Evolutionary conservation across 2,329 filamentous ascomycete genomes (phyloP).

Genomic region (Didymosphaeria variabile): DNA sequence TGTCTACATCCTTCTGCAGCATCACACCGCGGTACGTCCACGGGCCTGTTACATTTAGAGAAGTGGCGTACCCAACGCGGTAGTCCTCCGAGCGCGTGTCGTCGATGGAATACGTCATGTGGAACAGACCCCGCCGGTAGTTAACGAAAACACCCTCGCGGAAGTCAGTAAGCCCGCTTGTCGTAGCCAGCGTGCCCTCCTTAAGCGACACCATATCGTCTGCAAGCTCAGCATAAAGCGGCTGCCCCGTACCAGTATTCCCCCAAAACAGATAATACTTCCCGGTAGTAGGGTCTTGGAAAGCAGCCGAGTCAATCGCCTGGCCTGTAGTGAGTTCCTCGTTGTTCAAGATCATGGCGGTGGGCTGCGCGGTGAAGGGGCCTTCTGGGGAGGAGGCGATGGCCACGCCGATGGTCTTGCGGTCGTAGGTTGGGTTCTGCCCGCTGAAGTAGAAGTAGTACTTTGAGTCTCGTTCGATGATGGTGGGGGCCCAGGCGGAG

Average conservation of each 20-base stretch:
- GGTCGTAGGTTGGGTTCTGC: conserved; percentile 35
- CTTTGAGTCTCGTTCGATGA: conserved; percentile 32
- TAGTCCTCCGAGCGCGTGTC: conserved; percentile 40
- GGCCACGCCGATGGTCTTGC: conserved; percentile 41
- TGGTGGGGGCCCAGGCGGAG: conserved; percentile 41
- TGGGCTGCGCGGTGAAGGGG: conserved; percentile 35
- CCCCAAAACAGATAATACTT: conserved; percentile 43
- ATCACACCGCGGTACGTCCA: conserved; percentile 38
- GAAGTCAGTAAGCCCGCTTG: conserved; percentile 33
- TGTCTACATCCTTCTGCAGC: conserved; percentile 31
- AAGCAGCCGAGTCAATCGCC: conserved; percentile 38
- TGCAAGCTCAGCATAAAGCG: conserved; percentile 33
- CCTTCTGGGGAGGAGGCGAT: conserved; percentile 33
- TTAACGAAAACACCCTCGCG: conserved; percentile 39
- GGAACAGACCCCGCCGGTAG: conserved; percentile 35
- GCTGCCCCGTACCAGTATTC: conserved; percentile 24
- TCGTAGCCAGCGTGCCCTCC: conserved; percentile 20
- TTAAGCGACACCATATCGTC: conserved; percentile 37
- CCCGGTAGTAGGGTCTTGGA: conserved; percentile 34
- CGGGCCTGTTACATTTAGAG: conserved; percentile 30
- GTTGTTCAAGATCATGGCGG: conserved; percentile 41
- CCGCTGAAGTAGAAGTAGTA: conserved; percentile 44
- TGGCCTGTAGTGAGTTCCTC: conserved; percentile 33
- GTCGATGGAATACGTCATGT: conserved; percentile 41
- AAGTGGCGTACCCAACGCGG: conserved; percentile 39